phyloP scores from a whole-genome alignment of 805 yeast genomes.

The Ogataea allantospora region DNA sequence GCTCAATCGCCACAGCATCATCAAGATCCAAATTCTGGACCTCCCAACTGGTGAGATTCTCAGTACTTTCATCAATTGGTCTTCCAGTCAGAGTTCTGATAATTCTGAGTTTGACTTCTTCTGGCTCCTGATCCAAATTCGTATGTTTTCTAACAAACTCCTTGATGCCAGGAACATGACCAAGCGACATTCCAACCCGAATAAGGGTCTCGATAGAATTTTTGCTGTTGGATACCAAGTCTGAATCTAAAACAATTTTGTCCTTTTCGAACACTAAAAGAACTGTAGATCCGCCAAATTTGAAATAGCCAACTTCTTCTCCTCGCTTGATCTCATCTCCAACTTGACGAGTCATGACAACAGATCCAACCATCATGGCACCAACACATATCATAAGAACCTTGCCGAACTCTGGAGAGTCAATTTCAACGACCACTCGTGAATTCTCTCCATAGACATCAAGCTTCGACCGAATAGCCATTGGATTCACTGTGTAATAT shows the following conservation, averaged over 20 bases:
- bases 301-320: conserved; percentile 90
- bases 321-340: conserved; percentile 63
- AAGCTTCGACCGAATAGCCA: conserved; percentile 85
- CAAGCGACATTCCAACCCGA: conserved; percentile 88
- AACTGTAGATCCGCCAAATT: conserved; percentile 93
- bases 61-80: conserved; percentile 30
- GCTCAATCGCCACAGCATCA: conserved; percentile 27
- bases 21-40: conserved; percentile 28
- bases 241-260: conserved; percentile 64
- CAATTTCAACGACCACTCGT: conserved; percentile 72
- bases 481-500: conserved; percentile 94
- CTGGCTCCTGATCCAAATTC: conserved; percentile 45
- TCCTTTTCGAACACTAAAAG: conserved; percentile 58
- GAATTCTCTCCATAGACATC: conserved; percentile 95
- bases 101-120: conserved; percentile 46
- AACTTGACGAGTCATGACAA: conserved; percentile 61
- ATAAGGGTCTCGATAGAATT: conserved; percentile 78
- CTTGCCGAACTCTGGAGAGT: conserved; percentile 72
- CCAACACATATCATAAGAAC: conserved; percentile 83
- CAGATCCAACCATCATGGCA: conserved; percentile 99
- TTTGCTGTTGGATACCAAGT: conserved; percentile 64
- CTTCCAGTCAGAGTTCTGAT: conserved; percentile 59
- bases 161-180: conserved; percentile 55
- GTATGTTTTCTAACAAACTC: conserved; percentile 48
- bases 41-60: conserved; percentile 30